These are phyloP conservation scores for Gossypium anomalum DNA, from an alignment of 345 rosid species.

Conservation along the genomic window DNA sequence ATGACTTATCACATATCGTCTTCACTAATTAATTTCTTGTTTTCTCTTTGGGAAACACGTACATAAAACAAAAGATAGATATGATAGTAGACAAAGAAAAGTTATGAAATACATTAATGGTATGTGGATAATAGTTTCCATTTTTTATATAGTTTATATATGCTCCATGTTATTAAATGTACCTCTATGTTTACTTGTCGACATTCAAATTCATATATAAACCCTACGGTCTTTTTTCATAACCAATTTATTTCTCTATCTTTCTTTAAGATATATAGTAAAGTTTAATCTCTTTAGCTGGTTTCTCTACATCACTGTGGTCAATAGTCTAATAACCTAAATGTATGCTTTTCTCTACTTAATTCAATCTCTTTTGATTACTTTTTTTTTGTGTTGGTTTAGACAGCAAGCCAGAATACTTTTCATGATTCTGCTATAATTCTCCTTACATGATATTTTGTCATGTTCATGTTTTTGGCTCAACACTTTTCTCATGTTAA, in stretches of 20 bases:
- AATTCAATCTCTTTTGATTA: not conserved
- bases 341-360: slow-evolving; percentile 1
- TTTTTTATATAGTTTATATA: not conserved
- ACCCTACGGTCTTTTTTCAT: too few species aligned
- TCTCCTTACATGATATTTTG: not conserved
- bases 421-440: not conserved
- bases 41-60: too few species aligned
- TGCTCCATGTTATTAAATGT: too few species aligned
- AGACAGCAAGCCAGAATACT: too few species aligned
- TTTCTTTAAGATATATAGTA: too few species aligned
- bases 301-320: slow-evolving; percentile 10
- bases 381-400: not conserved
- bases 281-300: not conserved
- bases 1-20: too few species aligned
- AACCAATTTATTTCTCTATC: too few species aligned
- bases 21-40: too few species aligned
- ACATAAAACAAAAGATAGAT: not conserved
- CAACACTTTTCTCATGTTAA: not conserved
- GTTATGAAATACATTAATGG: slow-evolving; percentile 39
- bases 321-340: slow-evolving; percentile 1
- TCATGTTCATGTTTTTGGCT: not conserved
- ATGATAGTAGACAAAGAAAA: slow-evolving; percentile 32
- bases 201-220: too few species aligned
- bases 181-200: not conserved
- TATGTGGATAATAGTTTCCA: slow-evolving; percentile 39